Evolutionary conservation across 441 rosid genomes (phyloP).

Genomic region (Eugenia klotzschiana): DNA sequence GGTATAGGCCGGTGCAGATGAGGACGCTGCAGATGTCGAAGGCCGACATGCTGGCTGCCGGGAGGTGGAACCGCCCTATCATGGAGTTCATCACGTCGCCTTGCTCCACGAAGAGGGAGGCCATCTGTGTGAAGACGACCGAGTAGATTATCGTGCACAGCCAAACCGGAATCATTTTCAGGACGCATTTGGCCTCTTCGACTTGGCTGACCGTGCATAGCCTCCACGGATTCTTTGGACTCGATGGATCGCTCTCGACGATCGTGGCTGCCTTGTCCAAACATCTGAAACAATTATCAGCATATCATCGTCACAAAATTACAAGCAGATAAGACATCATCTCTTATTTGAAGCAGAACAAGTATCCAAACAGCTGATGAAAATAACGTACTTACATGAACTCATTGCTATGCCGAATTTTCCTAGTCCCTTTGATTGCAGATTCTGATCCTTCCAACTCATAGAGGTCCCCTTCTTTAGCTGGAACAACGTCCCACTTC

Average conservation of each 20-base stretch:
- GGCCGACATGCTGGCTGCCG: not conserved
- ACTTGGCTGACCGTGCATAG: conserved; percentile 1
- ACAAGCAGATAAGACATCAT: not conserved
- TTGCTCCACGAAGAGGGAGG: conserved; percentile 1
- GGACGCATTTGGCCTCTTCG: not conserved
- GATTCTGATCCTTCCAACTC: not conserved
- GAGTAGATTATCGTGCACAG: conserved; percentile 1
- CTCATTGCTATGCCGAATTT: not conserved
- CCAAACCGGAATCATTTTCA: conserved; percentile 1
- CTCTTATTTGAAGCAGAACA: not conserved
- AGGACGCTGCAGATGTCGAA: not conserved
- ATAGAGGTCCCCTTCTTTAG: not conserved
- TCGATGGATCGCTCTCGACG: not conserved
- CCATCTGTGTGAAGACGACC: conserved; percentile 2
- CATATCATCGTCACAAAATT: not conserved
- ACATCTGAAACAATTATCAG: not conserved
- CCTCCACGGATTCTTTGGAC: not conserved
- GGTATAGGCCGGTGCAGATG: not conserved
- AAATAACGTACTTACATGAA: not conserved
- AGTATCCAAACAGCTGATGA: not conserved
- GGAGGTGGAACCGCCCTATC: not conserved
- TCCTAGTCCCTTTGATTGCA: conserved; percentile 1
- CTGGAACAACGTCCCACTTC: not conserved
- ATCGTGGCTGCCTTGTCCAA: not conserved
- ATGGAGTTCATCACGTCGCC: not conserved